These are phyloP conservation scores for Rhodotorula sp. DNA, from an alignment of 1,284 basidiomycete genomes.

Conservation along the genomic window DNA sequence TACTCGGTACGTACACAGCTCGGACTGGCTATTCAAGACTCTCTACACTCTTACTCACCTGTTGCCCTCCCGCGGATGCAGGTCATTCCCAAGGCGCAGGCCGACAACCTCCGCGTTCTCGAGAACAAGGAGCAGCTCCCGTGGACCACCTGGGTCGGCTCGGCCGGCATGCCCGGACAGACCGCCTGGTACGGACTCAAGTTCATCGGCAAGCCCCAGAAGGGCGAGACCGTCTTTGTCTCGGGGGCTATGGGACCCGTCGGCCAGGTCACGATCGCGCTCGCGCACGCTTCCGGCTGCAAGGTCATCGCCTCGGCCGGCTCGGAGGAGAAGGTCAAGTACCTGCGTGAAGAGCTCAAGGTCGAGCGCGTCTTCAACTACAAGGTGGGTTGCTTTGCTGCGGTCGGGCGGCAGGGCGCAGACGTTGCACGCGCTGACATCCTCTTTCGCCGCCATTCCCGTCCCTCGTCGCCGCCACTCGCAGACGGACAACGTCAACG, in stretches of 20 bases:
- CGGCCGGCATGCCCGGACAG: constrained; percentile 35
- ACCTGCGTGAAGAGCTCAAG: constrained; percentile 70
- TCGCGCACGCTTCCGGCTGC: constrained; percentile 46
- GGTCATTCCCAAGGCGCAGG: constrained; percentile 13
- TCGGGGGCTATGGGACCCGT: constrained; percentile 36
- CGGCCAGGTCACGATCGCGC: constrained; percentile 42
- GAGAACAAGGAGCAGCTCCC: constrained; percentile 39
- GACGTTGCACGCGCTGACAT: not conserved
- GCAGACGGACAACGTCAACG: constrained; percentile 44
- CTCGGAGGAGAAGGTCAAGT: constrained; percentile 61
- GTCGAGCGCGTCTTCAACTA: constrained; percentile 66
- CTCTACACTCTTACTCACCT: not conserved
- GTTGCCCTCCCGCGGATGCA: not conserved
- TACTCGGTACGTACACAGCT: constrained; percentile 16
- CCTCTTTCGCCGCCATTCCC: not conserved
- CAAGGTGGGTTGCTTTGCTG: constrained; percentile 53
- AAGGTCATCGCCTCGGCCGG: constrained; percentile 83
- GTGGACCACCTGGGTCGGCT: constrained; percentile 53
- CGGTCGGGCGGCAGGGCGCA: not conserved
- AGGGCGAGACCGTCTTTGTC: constrained; percentile 72
- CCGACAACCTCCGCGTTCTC: constrained; percentile 17
- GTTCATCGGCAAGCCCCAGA: constrained; percentile 62
- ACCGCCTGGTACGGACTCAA: constrained; percentile 27
- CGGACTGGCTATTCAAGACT: too few species aligned
- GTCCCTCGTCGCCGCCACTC: not conserved